Conservation (phyloP, 495 filamentous ascomycete genomes). For the Aspergillus incahuasiensis region DNA sequence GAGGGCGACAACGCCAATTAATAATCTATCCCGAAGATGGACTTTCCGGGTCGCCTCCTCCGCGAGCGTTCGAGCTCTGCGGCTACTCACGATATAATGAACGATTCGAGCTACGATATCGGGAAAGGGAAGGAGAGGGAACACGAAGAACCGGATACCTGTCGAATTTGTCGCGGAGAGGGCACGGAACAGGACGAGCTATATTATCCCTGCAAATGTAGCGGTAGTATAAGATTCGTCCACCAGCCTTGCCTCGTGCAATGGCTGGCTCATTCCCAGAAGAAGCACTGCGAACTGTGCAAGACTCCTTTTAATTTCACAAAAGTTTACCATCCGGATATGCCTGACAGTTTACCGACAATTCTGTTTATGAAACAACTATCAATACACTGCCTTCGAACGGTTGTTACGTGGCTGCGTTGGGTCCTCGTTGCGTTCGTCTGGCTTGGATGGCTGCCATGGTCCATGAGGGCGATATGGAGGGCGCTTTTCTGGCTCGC, state of each 20-base stretch:
- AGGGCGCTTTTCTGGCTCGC: constrained; percentile 89
- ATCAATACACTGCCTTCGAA: constrained; percentile 62
- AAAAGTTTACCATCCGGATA: constrained; percentile 89
- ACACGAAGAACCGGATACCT: constrained; percentile 64
- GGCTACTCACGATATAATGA: constrained; percentile 58
- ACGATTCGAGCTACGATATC: constrained; percentile 53
- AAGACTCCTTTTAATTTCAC: constrained; percentile 98
- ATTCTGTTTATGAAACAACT: constrained; percentile 75
- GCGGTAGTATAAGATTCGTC: constrained; percentile 95
- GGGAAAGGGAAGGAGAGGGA: constrained; percentile 37
- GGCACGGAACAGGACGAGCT: constrained; percentile 78
- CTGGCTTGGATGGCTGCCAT: constrained; percentile 86
- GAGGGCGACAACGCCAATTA: constrained; percentile 21
- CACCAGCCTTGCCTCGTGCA: constrained; percentile 98
- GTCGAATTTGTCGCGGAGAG: constrained; percentile 92
- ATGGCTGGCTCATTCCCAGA: constrained; percentile 96
- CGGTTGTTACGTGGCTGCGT: constrained; percentile 69
- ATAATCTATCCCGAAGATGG: constrained; percentile 22
- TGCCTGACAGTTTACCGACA: constrained; percentile 77
- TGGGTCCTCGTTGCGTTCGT: constrained; percentile 75
- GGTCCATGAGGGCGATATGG: constrained; percentile 88
- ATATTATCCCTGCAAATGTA: constrained; percentile 98
- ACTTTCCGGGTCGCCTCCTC: constrained; percentile 16
- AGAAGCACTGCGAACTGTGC: constrained; percentile 99
- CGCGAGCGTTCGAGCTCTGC: constrained; percentile 18